Evolutionary conservation across 306 rosid species (phyloP), one percentile per base, ranked within the genome.

Genomic region (Parietaria judaica): DNA sequence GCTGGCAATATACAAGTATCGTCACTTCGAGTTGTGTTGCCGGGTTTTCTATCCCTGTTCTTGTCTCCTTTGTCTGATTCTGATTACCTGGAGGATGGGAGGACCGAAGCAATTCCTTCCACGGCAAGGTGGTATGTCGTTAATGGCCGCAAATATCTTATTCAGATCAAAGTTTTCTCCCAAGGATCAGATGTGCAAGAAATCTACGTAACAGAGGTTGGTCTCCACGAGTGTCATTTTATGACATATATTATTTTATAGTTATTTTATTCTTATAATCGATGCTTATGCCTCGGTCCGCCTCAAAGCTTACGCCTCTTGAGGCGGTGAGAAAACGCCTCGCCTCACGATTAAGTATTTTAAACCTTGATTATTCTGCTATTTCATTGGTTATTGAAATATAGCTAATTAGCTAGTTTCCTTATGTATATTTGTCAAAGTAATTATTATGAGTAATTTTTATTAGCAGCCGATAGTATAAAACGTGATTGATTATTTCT

Each of bases 121-220:
- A 68, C 36, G 74, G 61, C 80, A 17, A 66, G 73, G 61, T 91
- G 98, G 96, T 77, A 78, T 72, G 75, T 84, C 68, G 76, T 91
- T 72, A 76, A 88, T 71, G 92, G 90, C 66, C 83, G 53, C 73
- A 96, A 88, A 61, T 91, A 91, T 80, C 78, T 88, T 71, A 69
- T 91, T 75, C 92, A 78, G 78, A 73, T 88, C 65, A 91, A 83
- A 80, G 95, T 78, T 77, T 83, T 80, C 71, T 79, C 96, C 8
- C 84, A 57, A 63, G 92, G 76, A 62, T 76, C 84, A 66, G 90
- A 71, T 74, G 75, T 77, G 51, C 89, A 73, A 70, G 98, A 85
- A 82, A 85, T 91, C 64, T 88, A 80, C 71, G 71, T 91, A 58
- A 91, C 98, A 11, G 82, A 86, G 96, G 97, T 90, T 80, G 75